Percentiles rank a stretch among this genome's conserved stretches.
Conservation (phyloP, 805 yeast genomes). For the Kockiozyma suomiensis region DNA sequence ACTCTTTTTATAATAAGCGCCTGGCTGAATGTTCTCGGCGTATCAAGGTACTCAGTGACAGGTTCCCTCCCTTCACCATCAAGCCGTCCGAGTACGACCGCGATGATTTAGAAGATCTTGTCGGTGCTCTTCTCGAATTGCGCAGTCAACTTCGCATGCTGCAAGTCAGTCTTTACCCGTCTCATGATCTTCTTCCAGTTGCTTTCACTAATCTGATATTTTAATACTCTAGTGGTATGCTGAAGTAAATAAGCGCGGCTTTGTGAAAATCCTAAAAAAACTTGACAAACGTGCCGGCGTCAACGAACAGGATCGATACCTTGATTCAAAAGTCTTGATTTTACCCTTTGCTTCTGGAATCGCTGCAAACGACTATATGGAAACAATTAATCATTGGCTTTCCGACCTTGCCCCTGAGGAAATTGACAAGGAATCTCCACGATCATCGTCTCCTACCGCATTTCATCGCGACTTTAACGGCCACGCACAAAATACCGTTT, state of each 20-base stretch:
- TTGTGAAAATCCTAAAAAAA: conserved; percentile 84
- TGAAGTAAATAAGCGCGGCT: conserved; percentile 87
- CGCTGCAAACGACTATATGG: conserved; percentile 58
- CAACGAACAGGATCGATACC: conserved; percentile 55
- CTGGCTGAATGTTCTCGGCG: conserved; percentile 74
- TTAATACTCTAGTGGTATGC: conserved; percentile 67
- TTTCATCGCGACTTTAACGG: not conserved
- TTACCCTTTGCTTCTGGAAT: conserved; percentile 75
- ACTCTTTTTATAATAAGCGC: conserved; percentile 73
- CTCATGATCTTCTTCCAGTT: not conserved
- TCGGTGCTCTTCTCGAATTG: conserved; percentile 71
- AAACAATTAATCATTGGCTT: conserved; percentile 55
- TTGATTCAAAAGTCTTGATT: conserved; percentile 69
- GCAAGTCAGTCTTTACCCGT: conserved; percentile 44
- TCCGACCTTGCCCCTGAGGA: conserved; percentile 53
- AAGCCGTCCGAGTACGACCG: conserved; percentile 44
- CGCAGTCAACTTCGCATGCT: conserved; percentile 76
- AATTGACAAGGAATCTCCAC: conserved; percentile 9
- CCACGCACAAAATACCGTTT: not conserved
- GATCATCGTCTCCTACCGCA: conserved; percentile 4
- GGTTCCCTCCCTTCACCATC: conserved; percentile 41
- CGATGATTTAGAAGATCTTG: conserved; percentile 64
- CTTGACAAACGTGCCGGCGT: conserved; percentile 82
- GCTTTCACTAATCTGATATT: not conserved
- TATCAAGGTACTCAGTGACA: conserved; percentile 48